Conservation (phyloP, 306 rosid species). For the Quercus engelmannii region DNA sequence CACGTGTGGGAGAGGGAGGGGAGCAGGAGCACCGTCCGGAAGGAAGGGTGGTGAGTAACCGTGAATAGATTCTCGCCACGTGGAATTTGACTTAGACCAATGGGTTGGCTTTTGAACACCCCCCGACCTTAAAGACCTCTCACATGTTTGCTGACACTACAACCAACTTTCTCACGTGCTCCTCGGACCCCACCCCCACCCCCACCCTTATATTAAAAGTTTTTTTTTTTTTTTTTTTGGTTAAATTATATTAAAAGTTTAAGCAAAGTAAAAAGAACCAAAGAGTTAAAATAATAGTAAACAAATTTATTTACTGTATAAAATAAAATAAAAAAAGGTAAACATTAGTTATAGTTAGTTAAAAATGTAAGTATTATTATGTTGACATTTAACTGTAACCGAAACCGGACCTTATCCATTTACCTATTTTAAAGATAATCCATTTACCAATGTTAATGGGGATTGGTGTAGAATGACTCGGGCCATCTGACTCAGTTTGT, state of each 20-base stretch:
- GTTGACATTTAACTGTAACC: slow-evolving; percentile 28
- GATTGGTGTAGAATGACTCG: slow-evolving; percentile 43
- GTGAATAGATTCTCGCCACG: slow-evolving; percentile 32
- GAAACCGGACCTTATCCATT: slow-evolving; percentile 39
- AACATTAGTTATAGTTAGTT: neutral
- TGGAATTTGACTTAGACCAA: slow-evolving; percentile 41
- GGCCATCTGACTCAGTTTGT: slow-evolving; percentile 27
- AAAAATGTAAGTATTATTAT: neutral
- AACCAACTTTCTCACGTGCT: slow-evolving; percentile 77
- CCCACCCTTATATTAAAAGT: too few species aligned
- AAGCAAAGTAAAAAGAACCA: neutral
- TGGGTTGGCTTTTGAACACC: slow-evolving; percentile 27
- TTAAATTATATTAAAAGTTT: neutral
- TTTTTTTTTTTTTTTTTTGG: too few species aligned
- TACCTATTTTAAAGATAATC: slow-evolving; percentile 10
- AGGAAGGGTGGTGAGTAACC: slow-evolving; percentile 7
- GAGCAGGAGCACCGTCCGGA: slow-evolving; percentile 22
- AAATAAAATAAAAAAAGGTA: neutral
- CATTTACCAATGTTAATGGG: slow-evolving; percentile 43
- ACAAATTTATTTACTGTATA: neutral
- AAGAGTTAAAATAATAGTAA: neutral
- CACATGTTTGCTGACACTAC: slow-evolving; percentile 89
- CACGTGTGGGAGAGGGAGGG: slow-evolving; percentile 58
- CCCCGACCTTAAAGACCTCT: slow-evolving; percentile 37
- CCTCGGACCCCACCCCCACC: slow-evolving; percentile 36